A percentile compares a stretch with the other conserved stretches of the same genome.
Evolutionary conservation across 768 basidiomycete species (phyloP).

Genomic region (Cyclocybe aegerita): DNA sequence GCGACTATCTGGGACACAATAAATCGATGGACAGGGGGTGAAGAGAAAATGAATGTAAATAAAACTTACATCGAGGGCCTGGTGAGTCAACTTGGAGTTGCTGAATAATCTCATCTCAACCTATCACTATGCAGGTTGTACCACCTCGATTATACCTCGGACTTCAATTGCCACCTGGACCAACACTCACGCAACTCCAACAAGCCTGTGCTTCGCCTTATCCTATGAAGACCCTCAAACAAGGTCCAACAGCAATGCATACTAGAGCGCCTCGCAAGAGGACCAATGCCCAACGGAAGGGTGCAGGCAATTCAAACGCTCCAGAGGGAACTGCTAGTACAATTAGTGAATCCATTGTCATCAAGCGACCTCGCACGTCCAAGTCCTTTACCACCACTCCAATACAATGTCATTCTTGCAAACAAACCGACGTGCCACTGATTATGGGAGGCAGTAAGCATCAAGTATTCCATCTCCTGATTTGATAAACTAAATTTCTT

Average conservation of each 20-base stretch:
- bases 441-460: conserved; percentile 72
- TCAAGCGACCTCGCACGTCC: conserved; percentile 15
- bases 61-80: conserved; percentile 39
- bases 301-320: conserved; percentile 1
- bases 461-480: not conserved
- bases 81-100: conserved; percentile 31
- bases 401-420: conserved; percentile 58
- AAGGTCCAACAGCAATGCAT: conserved; percentile 31
- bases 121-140: conserved; percentile 30
- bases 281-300: conserved; percentile 26
- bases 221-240: conserved; percentile 59
- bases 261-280: conserved; percentile 26
- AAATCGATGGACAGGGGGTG: conserved; percentile 59
- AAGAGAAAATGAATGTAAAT: conserved; percentile 52
- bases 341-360: conserved; percentile 7
- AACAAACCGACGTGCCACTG: conserved; percentile 70
- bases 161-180: conserved; percentile 55
- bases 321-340: not conserved
- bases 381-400: conserved; percentile 18
- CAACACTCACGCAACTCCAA: conserved; percentile 59
- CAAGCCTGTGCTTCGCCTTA: conserved; percentile 48
- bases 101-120: not conserved
- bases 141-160: conserved; percentile 52
- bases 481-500: not conserved
- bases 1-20: conserved; percentile 57